phyloP scores from a whole-genome alignment of 129 eudicot species.

The Tagetes patula region DNA sequence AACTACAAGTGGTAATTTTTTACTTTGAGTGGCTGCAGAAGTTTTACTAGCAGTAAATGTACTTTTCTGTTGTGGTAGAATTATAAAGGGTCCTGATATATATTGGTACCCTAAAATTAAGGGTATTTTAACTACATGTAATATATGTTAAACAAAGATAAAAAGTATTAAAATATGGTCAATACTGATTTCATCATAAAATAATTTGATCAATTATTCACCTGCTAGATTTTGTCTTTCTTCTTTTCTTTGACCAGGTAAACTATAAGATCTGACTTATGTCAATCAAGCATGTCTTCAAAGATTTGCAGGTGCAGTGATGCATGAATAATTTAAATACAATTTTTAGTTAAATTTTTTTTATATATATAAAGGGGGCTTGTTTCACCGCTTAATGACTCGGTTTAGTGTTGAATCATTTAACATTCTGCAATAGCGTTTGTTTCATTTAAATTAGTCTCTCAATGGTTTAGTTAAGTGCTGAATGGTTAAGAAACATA shows the following conservation, averaged over 20 bases:
- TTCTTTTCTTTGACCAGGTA: slow-evolving; percentile 15
- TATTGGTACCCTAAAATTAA: no score
- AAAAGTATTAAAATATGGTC: slow-evolving; percentile 16
- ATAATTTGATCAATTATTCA: slow-evolving; percentile 18
- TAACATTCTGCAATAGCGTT: no score
- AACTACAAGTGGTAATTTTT: slow-evolving; percentile 26
- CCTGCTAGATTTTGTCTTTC: slow-evolving; percentile 28
- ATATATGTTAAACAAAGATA: background rate
- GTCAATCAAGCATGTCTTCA: slow-evolving; percentile 1
- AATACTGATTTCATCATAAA: slow-evolving; percentile 16
- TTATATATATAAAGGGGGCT: no score
- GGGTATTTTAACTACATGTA: no score
- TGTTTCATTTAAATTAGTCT: no score
- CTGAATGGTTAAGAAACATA: no score
- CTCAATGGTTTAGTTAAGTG: no score
- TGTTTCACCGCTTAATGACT: no score
- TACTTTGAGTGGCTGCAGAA: slow-evolving; percentile 36
- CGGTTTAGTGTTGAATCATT: no score
- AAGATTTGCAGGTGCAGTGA: slow-evolving; percentile 4
- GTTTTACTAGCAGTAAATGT: slow-evolving; percentile 36
- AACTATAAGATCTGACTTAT: slow-evolving; percentile 21
- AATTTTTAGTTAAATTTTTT: no score
- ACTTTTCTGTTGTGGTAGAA: slow-evolving; percentile 32
- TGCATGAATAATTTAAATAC: background rate
- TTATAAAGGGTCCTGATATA: background rate